A percentile compares a stretch with the other conserved stretches of the same genome.
Conservation (phyloP, 257 asterid genomes). For the Nicotiana sylvestris region DNA sequence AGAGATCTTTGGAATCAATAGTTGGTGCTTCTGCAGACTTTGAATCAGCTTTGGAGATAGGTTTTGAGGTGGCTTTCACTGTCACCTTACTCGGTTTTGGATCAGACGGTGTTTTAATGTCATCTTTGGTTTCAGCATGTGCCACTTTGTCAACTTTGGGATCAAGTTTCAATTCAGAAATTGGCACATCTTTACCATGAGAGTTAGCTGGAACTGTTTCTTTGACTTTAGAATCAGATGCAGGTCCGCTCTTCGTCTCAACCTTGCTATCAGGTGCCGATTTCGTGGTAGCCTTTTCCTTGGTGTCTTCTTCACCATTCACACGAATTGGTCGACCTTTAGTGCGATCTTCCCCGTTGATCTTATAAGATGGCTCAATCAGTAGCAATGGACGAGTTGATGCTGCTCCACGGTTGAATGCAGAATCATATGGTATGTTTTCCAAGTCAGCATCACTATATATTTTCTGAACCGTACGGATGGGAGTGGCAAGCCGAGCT, state of each 20-base stretch:
- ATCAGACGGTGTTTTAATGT: conserved; percentile 33
- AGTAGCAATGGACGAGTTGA: conserved; percentile 59
- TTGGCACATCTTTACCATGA: conserved; percentile 36
- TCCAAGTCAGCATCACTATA: conserved; percentile 79
- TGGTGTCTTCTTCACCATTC: conserved; percentile 54
- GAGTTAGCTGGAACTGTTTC: conserved; percentile 28
- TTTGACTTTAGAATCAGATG: conserved; percentile 41
- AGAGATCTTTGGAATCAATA: conserved; percentile 26
- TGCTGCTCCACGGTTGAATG: conserved; percentile 42
- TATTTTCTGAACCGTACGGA: conserved; percentile 89
- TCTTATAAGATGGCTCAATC: conserved; percentile 75
- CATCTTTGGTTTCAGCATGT: conserved; percentile 36
- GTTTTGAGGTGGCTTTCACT: conserved; percentile 28
- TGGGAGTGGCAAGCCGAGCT: conserved; percentile 97
- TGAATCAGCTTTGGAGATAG: conserved; percentile 29
- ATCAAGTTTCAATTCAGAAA: conserved; percentile 39
- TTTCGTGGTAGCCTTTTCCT: conserved; percentile 35
- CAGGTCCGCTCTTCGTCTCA: conserved; percentile 45
- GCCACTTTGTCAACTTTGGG: conserved; percentile 38
- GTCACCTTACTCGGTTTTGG: conserved; percentile 31
- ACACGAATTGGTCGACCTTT: conserved; percentile 50
- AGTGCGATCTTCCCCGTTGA: conserved; percentile 71
- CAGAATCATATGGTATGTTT: conserved; percentile 63
- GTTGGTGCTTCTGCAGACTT: conserved; percentile 34
- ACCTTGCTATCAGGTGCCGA: conserved; percentile 32